Conservation (phyloP, 2,329 filamentous ascomycete species). For the Diaporthe vaccinii region DNA sequence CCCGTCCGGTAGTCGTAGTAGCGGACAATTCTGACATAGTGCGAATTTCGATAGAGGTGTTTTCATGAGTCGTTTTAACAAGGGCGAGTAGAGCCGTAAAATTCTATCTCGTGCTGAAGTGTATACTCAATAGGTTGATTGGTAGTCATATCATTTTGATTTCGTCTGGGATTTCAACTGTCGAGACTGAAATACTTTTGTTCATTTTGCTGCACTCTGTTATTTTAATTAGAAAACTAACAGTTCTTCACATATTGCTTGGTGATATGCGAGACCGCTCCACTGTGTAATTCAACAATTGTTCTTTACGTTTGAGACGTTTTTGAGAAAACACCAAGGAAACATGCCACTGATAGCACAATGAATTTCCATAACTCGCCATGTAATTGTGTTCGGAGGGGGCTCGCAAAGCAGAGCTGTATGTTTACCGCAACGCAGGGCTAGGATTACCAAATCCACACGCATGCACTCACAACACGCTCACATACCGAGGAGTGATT, state of each 20-base stretch:
- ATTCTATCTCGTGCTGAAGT: neutral
- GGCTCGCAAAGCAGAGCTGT: neutral
- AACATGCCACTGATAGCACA: neutral
- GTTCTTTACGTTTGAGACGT: neutral
- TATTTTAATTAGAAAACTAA: neutral
- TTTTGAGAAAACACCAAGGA: neutral
- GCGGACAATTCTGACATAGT: constrained; percentile 1
- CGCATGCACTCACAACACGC: no score
- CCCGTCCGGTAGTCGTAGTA: neutral
- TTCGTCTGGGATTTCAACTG: neutral
- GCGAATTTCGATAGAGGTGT: neutral
- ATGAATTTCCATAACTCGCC: neutral
- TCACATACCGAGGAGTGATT: neutral
- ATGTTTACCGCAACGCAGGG: neutral
- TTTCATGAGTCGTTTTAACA: neutral
- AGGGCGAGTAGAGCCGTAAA: no score
- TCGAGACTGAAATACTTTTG: neutral
- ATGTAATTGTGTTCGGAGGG: neutral
- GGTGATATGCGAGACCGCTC: neutral
- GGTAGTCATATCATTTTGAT: neutral
- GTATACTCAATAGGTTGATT: neutral
- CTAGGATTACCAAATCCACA: neutral
- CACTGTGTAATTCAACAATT: neutral
- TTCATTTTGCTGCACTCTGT: no score
- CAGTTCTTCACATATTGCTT: neutral